Evolutionary conservation across 2,329 filamentous ascomycete genomes (phyloP).

Genomic region (Fusarium drepaniforme): DNA sequence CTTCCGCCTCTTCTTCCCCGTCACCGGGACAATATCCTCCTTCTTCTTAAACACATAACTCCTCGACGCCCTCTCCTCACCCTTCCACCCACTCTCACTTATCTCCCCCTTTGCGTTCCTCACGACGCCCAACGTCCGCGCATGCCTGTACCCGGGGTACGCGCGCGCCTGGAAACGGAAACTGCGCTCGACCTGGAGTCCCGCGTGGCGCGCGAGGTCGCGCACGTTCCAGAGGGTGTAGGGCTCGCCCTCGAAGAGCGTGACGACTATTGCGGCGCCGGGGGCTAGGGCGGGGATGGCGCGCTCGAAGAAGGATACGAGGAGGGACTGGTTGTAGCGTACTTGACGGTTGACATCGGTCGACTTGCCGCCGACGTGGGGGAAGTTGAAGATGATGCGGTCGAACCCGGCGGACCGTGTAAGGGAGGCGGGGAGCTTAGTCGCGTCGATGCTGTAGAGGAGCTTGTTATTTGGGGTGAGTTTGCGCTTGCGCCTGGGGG

Average conservation of each 20-base stretch:
- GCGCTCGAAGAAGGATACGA: constrained; percentile 75
- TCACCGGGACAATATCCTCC: constrained; percentile 57
- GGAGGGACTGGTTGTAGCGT: constrained; percentile 86
- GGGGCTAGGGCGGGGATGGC: constrained; percentile 56
- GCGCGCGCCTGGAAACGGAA: constrained; percentile 75
- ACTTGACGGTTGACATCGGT: constrained; percentile 97
- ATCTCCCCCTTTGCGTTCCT: constrained; percentile 59
- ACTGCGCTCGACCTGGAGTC: constrained; percentile 76
- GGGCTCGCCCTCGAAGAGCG: constrained; percentile 92
- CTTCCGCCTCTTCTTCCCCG: constrained; percentile 46
- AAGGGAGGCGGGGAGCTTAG: constrained; percentile 66
- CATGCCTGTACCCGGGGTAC: constrained; percentile 82
- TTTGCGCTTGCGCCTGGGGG: constrained; percentile 26
- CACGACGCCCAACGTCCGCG: constrained; percentile 77
- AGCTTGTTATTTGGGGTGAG: constrained; percentile 53
- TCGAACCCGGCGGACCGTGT: constrained; percentile 67
- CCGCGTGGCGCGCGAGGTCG: constrained; percentile 84
- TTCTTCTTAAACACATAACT: constrained; percentile 74
- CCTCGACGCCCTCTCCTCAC: constrained; percentile 60
- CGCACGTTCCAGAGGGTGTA: constrained; percentile 97
- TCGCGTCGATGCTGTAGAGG: constrained; percentile 75
- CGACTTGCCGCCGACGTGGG: constrained; percentile 91
- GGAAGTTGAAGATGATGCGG: constrained; percentile 94
- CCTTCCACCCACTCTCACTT: constrained; percentile 56
- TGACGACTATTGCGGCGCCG: constrained; percentile 78